Evolutionary conservation across 805 yeast species (phyloP).

Genomic region (Candida ponderosae): DNA sequence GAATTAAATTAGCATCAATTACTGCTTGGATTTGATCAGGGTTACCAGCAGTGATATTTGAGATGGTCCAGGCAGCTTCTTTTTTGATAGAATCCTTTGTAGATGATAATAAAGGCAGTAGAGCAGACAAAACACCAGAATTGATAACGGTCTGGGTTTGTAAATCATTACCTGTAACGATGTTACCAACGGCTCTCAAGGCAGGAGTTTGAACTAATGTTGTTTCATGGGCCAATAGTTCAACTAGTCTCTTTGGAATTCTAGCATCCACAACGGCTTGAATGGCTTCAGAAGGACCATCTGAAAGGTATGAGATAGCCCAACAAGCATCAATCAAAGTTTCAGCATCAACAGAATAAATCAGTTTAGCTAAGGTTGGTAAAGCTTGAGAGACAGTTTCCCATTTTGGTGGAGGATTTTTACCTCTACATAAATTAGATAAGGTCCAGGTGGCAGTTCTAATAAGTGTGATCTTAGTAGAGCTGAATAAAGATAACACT

Average conservation of each 20-base stretch:
- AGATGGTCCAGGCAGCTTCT: constrained; percentile 98
- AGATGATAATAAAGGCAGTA: constrained; percentile 70
- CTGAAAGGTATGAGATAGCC: constrained; percentile 94
- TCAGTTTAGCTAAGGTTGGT: constrained; percentile 86
- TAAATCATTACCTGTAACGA: constrained; percentile 92
- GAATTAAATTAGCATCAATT: constrained; percentile 88
- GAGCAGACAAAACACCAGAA: constrained; percentile 83
- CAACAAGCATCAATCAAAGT: constrained; percentile 96
- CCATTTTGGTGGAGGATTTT: constrained; percentile 97
- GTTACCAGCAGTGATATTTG: constrained; percentile 97
- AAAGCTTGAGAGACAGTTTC: constrained; percentile 73
- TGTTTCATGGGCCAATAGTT: constrained; percentile 76
- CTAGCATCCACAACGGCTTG: constrained; percentile 96
- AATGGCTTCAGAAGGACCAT: constrained; percentile 87
- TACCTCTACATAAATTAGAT: constrained; percentile 94
- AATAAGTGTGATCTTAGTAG: constrained; percentile 80
- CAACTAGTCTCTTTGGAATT: constrained; percentile 90
- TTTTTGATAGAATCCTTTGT: constrained; percentile 89
- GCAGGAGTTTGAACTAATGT: constrained; percentile 95
- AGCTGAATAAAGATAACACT: constrained; percentile 67
- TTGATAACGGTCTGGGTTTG: constrained; percentile 95
- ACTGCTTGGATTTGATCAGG: constrained; percentile 94
- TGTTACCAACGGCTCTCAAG: constrained; percentile 93
- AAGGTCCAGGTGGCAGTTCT: constrained; percentile 98
- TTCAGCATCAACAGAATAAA: constrained; percentile 86